Conservation (phyloP, 73 alveolate species). For the Paraurostyla sp. region DNA sequence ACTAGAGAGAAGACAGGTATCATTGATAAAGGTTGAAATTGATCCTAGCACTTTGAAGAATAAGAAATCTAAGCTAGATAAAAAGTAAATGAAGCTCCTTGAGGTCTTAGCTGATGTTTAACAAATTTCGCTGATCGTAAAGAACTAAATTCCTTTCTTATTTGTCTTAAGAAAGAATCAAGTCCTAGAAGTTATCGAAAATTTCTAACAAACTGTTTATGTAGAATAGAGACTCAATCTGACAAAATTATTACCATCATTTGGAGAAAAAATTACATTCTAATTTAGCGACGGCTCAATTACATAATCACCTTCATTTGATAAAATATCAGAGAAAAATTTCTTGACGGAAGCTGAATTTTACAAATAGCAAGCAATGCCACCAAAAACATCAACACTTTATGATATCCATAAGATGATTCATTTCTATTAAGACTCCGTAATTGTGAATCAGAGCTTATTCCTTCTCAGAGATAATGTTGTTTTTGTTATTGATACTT, state of each 20-base stretch:
- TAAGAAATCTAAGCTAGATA: slow-evolving; percentile 15
- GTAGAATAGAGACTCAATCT: slow-evolving; percentile 27
- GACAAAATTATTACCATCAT: not conserved
- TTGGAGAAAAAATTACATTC: slow-evolving; percentile 23
- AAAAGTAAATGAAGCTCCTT: not conserved
- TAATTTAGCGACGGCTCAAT: slow-evolving; percentile 32
- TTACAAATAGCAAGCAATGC: not conserved
- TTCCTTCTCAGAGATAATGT: slow-evolving; percentile 44
- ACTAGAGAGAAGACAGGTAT: not conserved
- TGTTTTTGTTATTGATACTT: slow-evolving; percentile 17
- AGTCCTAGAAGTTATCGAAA: slow-evolving; percentile 35
- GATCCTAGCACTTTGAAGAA: not conserved
- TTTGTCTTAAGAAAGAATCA: slow-evolving; percentile 2
- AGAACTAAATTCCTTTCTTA: not conserved
- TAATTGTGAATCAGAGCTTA: slow-evolving; percentile 15
- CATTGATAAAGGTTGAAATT: not conserved
- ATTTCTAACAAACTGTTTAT: slow-evolving; percentile 13
- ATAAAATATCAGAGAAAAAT: not conserved
- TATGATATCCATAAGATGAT: not conserved
- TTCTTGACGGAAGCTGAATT: slow-evolving; percentile 8
- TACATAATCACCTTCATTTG: not conserved
- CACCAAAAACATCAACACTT: slow-evolving; percentile 7
- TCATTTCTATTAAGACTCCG: slow-evolving; percentile 42
- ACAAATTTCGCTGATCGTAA: not conserved
- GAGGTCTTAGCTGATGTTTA: not conserved